Evolutionary conservation across 106 monocot genomes (phyloP).

Genomic region (Acanthochlamys bracteata): DNA sequence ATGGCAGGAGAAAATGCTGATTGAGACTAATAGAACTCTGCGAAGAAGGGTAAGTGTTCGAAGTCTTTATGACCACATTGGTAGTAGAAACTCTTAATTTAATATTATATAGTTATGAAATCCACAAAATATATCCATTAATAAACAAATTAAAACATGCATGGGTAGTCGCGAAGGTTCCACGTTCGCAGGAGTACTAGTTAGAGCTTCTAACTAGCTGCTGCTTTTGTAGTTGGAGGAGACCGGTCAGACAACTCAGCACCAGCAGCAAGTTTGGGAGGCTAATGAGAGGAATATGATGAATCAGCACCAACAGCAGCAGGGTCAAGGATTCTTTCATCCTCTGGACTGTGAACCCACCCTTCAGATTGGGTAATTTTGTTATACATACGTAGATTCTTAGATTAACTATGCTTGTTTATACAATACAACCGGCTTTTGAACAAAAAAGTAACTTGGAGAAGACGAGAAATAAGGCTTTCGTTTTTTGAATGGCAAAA

Average conservation of each 20-base stretch:
- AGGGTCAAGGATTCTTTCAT: constrained; percentile 14
- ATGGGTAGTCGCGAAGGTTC: too few relatives aligned
- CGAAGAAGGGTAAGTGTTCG: constrained; percentile 8
- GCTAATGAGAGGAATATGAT: constrained; percentile 4
- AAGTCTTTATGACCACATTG: background rate
- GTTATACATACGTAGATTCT: background rate
- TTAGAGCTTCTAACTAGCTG: background rate
- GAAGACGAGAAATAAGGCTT: too few relatives aligned
- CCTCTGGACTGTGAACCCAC: constrained; percentile 15
- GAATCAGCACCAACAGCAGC: background rate
- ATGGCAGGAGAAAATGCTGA: constrained; percentile 7
- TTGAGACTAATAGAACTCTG: constrained; percentile 8
- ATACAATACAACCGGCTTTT: too few relatives aligned
- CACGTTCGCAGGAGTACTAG: too few relatives aligned
- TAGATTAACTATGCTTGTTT: too few relatives aligned
- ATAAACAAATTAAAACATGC: too few relatives aligned
- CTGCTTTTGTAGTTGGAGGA: constrained; percentile 7
- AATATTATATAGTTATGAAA: too few relatives aligned
- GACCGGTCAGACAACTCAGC: constrained; percentile 7
- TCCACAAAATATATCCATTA: too few relatives aligned
- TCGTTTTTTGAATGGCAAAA: too few relatives aligned
- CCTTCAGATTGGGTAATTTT: constrained; percentile 8
- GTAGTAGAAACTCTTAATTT: too few relatives aligned
- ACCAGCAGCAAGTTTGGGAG: constrained; percentile 13
- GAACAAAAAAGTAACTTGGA: too few relatives aligned